phyloP scores from a whole-genome alignment of 805 yeast genomes.

The Jamesozyma hellenica region DNA sequence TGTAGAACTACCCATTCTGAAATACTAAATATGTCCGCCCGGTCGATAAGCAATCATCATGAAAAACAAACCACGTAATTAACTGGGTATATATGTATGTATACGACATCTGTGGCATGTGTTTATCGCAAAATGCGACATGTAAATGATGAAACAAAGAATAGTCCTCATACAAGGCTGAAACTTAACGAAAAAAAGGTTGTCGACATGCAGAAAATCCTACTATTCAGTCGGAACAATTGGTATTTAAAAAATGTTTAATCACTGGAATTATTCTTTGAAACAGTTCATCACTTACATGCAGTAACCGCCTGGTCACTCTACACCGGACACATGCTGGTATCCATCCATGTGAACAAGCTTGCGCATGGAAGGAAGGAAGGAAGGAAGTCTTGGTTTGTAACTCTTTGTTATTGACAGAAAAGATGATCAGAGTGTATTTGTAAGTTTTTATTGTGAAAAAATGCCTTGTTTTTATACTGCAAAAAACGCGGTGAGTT shows the following conservation, averaged over 20 bases:
- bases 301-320: conserved; percentile 13
- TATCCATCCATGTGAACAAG: too few relatives aligned
- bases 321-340: background rate
- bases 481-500: background rate
- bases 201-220: conserved; percentile 33
- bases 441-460: too few relatives aligned
- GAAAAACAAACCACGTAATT: conserved; percentile 1
- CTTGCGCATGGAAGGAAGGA: too few relatives aligned
- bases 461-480: background rate
- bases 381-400: too few relatives aligned
- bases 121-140: too few relatives aligned
- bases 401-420: too few relatives aligned
- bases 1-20: conserved; percentile 17
- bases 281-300: conserved; percentile 7
- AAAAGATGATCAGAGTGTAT: too few relatives aligned
- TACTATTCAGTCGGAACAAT: conserved; percentile 36
- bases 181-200: conserved; percentile 37
- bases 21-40: conserved; percentile 40
- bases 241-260: conserved; percentile 26
- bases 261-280: conserved; percentile 17
- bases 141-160: background rate
- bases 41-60: conserved; percentile 36
- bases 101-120: background rate
- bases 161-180: conserved; percentile 37
- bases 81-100: background rate